Evolutionary conservation across 2,329 filamentous ascomycete genomes (phyloP).

Genomic region (Talaromyces sp.): DNA sequence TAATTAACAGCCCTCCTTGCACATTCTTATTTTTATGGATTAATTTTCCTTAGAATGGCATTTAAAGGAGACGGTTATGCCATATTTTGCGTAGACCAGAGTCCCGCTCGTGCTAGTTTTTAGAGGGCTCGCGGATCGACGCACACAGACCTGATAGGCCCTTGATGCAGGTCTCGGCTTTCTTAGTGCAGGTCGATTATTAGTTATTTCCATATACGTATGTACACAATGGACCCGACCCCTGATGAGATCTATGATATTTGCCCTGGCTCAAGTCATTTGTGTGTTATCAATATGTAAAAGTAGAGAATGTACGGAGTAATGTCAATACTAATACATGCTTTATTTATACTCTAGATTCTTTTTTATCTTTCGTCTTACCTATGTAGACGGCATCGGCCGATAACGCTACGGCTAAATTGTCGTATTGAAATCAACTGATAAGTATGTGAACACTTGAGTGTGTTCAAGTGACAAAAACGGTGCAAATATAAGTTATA

Average conservation of each 20-base stretch:
- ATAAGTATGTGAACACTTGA: no score
- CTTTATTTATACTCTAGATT: no score
- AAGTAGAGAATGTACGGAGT: not conserved
- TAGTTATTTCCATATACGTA: not conserved
- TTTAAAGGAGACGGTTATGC: not conserved
- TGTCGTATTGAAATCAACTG: no score
- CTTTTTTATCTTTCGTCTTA: no score
- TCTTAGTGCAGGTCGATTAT: not conserved
- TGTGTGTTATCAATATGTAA: not conserved
- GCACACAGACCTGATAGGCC: not conserved
- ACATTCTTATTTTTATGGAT: no score
- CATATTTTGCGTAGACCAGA: not conserved
- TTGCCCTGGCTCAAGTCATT: no score
- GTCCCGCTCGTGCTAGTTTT: not conserved
- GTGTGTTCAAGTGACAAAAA: no score
- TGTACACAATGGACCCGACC: not conserved
- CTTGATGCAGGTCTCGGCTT: not conserved
- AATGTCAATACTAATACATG: not conserved
- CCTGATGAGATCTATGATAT: no score
- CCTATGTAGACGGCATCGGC: no score
- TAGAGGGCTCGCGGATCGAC: not conserved
- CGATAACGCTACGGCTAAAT: no score
- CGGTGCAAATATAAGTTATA: no score
- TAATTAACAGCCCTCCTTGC: not conserved
- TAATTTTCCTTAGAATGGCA: not conserved